Conservation (phyloP, 768 basidiomycete genomes). For the Boletus edulis region DNA sequence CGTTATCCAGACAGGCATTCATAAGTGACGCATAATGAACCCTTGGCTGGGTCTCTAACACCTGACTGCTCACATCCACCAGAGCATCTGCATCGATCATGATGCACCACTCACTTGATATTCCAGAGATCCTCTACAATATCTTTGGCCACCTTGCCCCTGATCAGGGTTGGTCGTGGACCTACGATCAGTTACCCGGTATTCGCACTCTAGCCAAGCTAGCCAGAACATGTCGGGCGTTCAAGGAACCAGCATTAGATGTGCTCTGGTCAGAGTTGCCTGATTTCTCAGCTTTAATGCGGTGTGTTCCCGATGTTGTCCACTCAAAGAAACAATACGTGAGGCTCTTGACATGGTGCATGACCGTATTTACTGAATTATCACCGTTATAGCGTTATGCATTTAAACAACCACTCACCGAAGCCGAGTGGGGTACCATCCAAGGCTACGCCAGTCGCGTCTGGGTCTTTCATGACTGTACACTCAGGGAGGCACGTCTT, state of each 20-base stretch:
- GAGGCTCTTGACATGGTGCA: neutral
- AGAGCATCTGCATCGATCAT: neutral
- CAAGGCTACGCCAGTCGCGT: neutral
- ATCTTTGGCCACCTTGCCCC: conserved; percentile 2
- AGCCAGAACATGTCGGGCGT: neutral
- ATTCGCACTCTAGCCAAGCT: neutral
- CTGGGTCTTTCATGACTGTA: conserved; percentile 1
- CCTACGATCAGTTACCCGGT: neutral
- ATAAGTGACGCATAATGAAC: neutral
- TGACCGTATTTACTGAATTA: neutral
- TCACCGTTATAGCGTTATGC: neutral
- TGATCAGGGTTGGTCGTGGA: neutral
- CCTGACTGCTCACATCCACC: neutral
- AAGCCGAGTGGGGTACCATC: conserved; percentile 1
- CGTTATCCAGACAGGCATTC: neutral
- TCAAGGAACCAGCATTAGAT: conserved; percentile 12
- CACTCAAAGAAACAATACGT: neutral
- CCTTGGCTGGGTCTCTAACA: neutral
- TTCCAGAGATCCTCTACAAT: conserved; percentile 2
- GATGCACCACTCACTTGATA: neutral
- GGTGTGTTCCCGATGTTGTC: neutral
- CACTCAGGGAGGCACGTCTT: neutral
- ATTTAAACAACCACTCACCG: conserved; percentile 1
- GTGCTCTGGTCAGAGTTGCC: conserved; percentile 8
- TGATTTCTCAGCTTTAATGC: neutral